Conservation (phyloP, 192 early-diverging fungal species). For the Podila epigama region DNA sequence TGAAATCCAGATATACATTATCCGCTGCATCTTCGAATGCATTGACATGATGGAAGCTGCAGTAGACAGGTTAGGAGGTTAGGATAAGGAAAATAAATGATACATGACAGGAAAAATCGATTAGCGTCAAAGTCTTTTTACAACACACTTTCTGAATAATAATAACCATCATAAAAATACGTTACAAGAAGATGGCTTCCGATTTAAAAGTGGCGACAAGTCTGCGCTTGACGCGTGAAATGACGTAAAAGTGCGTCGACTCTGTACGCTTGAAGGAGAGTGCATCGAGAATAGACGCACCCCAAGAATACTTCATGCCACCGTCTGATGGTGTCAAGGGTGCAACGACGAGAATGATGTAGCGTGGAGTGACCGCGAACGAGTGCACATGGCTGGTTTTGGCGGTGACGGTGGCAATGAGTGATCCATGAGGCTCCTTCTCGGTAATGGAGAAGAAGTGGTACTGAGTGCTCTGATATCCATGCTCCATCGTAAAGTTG, state of each 20-base stretch:
- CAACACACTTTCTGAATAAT: too few relatives aligned
- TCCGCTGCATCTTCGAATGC: conserved; percentile 72
- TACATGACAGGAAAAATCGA: too few relatives aligned
- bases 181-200: conserved; percentile 64
- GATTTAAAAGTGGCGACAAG: conserved; percentile 74
- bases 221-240: conserved; percentile 71
- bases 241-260: conserved; percentile 74
- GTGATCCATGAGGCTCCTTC: conserved; percentile 65
- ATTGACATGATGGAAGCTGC: conserved; percentile 77
- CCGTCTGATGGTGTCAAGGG: conserved; percentile 66
- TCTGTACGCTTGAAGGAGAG: conserved; percentile 66
- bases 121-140: too few relatives aligned
- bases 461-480: conserved; percentile 71
- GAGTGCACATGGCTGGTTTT: conserved; percentile 78
- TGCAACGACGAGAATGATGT: conserved; percentile 69
- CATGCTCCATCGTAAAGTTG: conserved; percentile 76
- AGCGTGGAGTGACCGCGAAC: conserved; percentile 76
- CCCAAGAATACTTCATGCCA: conserved; percentile 73
- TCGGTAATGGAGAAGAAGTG: conserved; percentile 70
- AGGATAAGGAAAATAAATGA: too few relatives aligned
- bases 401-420: conserved; percentile 68
- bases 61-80: too few relatives aligned
- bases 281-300: conserved; percentile 74
- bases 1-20: conserved; percentile 69
- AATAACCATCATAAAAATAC: too few relatives aligned